phyloP scores from a whole-genome alignment of 2,329 filamentous ascomycete genomes.

The Diaporthe helianthi region DNA sequence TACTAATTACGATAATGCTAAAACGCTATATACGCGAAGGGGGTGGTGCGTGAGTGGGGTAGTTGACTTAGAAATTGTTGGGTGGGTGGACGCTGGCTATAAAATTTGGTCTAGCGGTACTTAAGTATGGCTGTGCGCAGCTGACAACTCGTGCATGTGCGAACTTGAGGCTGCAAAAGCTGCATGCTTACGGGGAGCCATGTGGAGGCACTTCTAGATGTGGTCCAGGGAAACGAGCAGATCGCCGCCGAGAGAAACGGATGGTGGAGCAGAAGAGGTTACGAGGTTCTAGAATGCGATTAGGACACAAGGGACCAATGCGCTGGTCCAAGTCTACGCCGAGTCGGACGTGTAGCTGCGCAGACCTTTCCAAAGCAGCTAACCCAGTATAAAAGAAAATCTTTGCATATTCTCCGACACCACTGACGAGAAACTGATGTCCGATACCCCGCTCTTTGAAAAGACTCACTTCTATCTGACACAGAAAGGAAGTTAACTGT shows the following conservation, averaged over 20 bases:
- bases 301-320: not conserved
- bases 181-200: not conserved
- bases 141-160: not conserved
- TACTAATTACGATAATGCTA: no score
- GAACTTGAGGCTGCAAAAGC: not conserved
- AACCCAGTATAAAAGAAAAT: not conserved
- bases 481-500: no score
- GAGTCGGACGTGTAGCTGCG: not conserved
- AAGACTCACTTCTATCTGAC: not conserved
- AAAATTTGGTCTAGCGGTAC: not conserved
- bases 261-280: not conserved
- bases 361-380: not conserved
- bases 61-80: no score
- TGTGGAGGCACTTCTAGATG: not conserved
- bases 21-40: no score
- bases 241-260: rapidly evolving
- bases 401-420: not conserved
- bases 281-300: not conserved
- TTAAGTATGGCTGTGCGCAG: not conserved
- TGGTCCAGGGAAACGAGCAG: no score
- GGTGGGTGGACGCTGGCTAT: no score
- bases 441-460: not conserved
- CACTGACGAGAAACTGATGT: not conserved
- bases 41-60: no score
- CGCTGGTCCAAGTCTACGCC: not conserved